phyloP scores from a whole-genome alignment of 116 monocot genomes.

The Trichopus zeylanicus region DNA sequence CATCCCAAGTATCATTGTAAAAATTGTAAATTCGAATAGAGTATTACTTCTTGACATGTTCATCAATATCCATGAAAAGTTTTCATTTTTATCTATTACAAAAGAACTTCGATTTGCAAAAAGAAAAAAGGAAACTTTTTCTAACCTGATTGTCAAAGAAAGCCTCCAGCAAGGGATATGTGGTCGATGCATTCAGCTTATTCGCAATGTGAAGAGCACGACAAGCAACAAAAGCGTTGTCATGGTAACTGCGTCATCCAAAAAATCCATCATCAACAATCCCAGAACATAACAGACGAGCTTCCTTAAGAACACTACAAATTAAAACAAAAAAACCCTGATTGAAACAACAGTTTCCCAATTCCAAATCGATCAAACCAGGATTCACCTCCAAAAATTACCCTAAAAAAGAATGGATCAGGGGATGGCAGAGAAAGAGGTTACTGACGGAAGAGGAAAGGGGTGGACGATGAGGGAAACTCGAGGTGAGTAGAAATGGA shows the following conservation, averaged over 20 bases:
- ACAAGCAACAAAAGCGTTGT: constrained; percentile 35
- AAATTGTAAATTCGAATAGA: too few species aligned
- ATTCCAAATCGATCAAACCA: not conserved
- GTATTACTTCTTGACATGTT: too few species aligned
- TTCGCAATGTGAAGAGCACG: constrained; percentile 61
- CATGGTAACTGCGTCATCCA: constrained; percentile 37
- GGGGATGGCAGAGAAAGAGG: not conserved
- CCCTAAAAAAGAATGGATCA: too few species aligned
- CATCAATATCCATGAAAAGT: not conserved
- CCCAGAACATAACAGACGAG: not conserved
- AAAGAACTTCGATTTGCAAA: not conserved
- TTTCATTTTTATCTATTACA: not conserved
- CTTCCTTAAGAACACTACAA: not conserved
- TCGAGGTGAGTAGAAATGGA: constrained; percentile 6
- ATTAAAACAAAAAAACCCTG: too few species aligned
- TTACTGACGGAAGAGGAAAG: constrained; percentile 5
- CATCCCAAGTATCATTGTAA: too few species aligned
- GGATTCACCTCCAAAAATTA: not conserved
- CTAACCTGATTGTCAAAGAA: constrained; percentile 58
- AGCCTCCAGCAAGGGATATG: constrained; percentile 49
- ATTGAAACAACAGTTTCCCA: not conserved
- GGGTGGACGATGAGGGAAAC: constrained; percentile 7
- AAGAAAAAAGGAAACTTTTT: not conserved
- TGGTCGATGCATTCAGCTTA: constrained; percentile 37
- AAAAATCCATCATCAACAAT: not conserved